phyloP scores from a whole-genome alignment of 371 early-diverging fungal genomes.

The Capillidium heterosporum region DNA sequence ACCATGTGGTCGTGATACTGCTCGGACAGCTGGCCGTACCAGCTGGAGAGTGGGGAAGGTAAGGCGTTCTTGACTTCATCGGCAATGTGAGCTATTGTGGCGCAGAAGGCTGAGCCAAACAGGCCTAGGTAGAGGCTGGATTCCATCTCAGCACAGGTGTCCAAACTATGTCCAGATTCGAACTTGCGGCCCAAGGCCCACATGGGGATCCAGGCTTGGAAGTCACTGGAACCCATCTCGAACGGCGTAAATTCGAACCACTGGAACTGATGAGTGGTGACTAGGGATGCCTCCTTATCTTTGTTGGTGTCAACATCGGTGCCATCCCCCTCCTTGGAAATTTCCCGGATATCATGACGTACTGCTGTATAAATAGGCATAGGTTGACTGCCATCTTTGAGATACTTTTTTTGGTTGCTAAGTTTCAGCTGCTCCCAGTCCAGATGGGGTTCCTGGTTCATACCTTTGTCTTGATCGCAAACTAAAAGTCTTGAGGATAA shows the following conservation, averaged over 20 bases:
- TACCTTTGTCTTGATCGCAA: slow-evolving; percentile 6
- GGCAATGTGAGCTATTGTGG: slow-evolving; percentile 38
- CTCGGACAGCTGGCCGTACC: neutral
- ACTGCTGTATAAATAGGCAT: slow-evolving; percentile 63
- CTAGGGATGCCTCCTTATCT: slow-evolving; percentile 7
- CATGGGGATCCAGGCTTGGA: slow-evolving; percentile 45
- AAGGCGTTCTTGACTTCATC: slow-evolving; percentile 26
- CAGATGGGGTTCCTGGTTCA: slow-evolving; percentile 12
- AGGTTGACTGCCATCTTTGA: slow-evolving; percentile 40
- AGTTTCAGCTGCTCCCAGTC: slow-evolving; percentile 16
- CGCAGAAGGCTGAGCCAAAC: slow-evolving; percentile 41
- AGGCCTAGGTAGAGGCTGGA: slow-evolving; percentile 35
- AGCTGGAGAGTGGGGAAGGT: neutral
- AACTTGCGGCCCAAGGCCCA: slow-evolving; percentile 59
- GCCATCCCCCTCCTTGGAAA: slow-evolving; percentile 12
- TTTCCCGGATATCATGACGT: slow-evolving; percentile 39
- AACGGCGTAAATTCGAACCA: slow-evolving; percentile 70
- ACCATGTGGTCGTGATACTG: neutral
- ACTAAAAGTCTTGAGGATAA: slow-evolving; percentile 34
- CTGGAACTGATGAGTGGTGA: slow-evolving; percentile 32
- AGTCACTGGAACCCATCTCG: slow-evolving; percentile 55
- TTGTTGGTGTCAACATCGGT: slow-evolving; percentile 9
- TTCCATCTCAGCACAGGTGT: slow-evolving; percentile 35
- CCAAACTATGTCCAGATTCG: slow-evolving; percentile 28
- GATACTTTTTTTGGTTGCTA: slow-evolving; percentile 22